These are phyloP conservation scores for Mallotus repandus DNA, from an alignment of 441 rosid genomes.

Conservation along the genomic window DNA sequence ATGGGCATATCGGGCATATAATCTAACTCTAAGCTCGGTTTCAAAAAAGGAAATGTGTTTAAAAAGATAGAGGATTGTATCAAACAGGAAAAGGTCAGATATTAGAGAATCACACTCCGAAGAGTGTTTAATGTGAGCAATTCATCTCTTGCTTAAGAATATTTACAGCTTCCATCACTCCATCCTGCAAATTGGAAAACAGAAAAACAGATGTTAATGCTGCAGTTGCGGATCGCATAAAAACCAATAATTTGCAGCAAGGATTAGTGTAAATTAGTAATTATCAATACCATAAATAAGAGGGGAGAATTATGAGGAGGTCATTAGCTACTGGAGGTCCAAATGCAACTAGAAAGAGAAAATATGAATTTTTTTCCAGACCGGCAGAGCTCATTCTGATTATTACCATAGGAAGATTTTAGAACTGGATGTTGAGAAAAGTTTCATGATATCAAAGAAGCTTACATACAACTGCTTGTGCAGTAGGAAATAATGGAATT, in stretches of 20 bases:
- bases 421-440: background rate
- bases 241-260: background rate
- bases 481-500: background rate
- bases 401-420: background rate
- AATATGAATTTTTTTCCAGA: background rate
- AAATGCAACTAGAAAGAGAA: background rate
- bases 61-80: background rate
- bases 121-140: constrained; percentile 1
- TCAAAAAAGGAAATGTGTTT: background rate
- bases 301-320: background rate
- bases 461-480: background rate
- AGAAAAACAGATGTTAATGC: background rate
- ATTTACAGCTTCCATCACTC: constrained; percentile 29
- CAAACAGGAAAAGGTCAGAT: background rate
- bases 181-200: constrained; percentile 22
- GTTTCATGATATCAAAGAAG: background rate
- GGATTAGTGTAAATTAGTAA: background rate
- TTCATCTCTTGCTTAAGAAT: constrained; percentile 28
- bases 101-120: background rate
- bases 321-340: background rate
- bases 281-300: background rate
- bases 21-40: background rate
- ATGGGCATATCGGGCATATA: too few relatives aligned
- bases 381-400: too few relatives aligned
- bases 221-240: background rate